Percentiles rank a stretch among this genome's conserved stretches.
phyloP scores from a whole-genome alignment of 2,329 filamentous ascomycete genomes.

The Xylaria arbuscula region DNA sequence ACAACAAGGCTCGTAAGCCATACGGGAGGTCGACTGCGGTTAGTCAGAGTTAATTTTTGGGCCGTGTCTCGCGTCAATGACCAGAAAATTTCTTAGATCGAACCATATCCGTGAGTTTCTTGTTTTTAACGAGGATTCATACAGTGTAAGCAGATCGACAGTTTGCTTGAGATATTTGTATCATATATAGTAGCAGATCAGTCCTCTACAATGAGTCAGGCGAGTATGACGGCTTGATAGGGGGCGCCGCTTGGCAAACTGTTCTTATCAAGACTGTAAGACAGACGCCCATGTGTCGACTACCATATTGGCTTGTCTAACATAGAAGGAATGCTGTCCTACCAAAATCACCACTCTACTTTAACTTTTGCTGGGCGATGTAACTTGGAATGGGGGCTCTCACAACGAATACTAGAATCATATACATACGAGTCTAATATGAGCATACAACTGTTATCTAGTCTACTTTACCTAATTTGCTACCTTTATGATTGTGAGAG shows the following conservation, averaged over 20 bases:
- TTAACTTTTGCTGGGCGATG: not conserved
- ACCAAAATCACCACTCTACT: not conserved
- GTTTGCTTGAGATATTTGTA: not conserved
- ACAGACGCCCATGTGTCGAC: not conserved
- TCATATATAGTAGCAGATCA: not conserved
- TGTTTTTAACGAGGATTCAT: too few species aligned
- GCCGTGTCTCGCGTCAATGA: too few species aligned
- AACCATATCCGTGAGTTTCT: too few species aligned
- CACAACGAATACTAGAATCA: not conserved
- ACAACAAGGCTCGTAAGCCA: too few species aligned
- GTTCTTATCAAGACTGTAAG: not conserved
- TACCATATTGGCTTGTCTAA: not conserved
- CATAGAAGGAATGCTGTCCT: not conserved
- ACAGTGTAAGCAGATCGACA: not conserved
- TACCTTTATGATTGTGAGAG: not conserved
- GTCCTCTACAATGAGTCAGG: not conserved
- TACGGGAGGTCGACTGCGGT: too few species aligned
- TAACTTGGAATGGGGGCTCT: not conserved
- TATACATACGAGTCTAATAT: too few species aligned
- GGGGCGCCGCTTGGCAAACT: not conserved
- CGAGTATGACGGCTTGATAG: not conserved
- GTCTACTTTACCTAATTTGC: not conserved
- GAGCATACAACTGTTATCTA: too few species aligned
- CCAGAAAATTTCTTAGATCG: too few species aligned
- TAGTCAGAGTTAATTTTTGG: too few species aligned